These are phyloP conservation scores for Boletus bicolor DNA, from an alignment of 768 basidiomycete species.

Conservation along the genomic window DNA sequence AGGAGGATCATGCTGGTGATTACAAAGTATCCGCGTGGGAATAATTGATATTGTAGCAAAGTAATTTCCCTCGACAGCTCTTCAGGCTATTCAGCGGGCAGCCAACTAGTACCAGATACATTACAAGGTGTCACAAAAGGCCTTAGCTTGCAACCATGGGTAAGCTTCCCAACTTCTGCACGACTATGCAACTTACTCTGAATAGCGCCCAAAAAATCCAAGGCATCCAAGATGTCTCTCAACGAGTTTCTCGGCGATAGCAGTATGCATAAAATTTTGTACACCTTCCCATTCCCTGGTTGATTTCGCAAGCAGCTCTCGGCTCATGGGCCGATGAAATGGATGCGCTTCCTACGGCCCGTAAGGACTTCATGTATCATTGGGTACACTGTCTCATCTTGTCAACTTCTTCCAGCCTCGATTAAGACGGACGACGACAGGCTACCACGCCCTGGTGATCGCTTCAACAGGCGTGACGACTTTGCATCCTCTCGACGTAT, in stretches of 20 bases:
- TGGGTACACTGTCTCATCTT: conserved; percentile 9
- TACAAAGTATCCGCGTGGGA: conserved; percentile 29
- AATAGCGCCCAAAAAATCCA: conserved; percentile 77
- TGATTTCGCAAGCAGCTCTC: conserved; percentile 47
- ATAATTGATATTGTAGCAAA: conserved; percentile 15
- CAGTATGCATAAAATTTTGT: conserved; percentile 47
- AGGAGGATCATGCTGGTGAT: conserved; percentile 71
- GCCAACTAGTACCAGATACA: conserved; percentile 5
- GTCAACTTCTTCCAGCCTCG: conserved; percentile 49
- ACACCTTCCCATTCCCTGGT: conserved; percentile 5
- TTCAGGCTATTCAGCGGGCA: conserved; percentile 9
- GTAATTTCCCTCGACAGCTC: conserved; percentile 25
- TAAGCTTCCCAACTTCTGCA: conserved; percentile 6
- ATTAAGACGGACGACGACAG: conserved; percentile 66
- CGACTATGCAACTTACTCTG: conserved; percentile 3
- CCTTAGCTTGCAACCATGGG: conserved; percentile 25
- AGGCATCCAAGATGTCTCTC: conserved; percentile 89
- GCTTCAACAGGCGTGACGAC: conserved; percentile 61
- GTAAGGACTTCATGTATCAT: conserved; percentile 49
- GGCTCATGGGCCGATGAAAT: conserved; percentile 99
- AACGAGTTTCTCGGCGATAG: conserved; percentile 89
- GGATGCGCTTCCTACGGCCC: conserved; percentile 88
- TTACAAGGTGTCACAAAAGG: conserved; percentile 13
- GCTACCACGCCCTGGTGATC: conserved; percentile 45
- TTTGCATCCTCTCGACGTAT: conserved; percentile 59